Base-by-base conservation (phyloP, 2,329 filamentous ascomycete species). In the Golovinomyces cichoracearum region DNA sequence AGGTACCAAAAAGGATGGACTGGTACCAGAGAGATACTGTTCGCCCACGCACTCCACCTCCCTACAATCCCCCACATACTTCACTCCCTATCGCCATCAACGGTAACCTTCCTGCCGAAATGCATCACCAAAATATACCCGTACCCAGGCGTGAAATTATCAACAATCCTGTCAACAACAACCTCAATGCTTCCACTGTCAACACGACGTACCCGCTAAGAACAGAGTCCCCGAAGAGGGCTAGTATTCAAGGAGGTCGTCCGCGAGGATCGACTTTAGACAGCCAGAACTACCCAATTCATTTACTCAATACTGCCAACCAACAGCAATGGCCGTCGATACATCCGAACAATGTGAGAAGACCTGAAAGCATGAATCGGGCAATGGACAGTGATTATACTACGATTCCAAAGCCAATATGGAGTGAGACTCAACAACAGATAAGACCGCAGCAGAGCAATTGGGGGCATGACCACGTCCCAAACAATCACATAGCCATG, bases 391-490 rank as follows among this genome's bases (percentile, higher is more conserved):
- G 70, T 27, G 59, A 64, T 29, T 73, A 72, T 54, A 74, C 72
- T 57, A 60, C 72, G 26, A 66, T 74, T 53, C 73, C 73, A n/a
- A 72, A 72, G 48, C 69, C 71, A 4, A 75, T 73, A 49, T 69
- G 68, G 58, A 62, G 66, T 49, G 42, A 45, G 5, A 51, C 51
- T 49, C 56, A 56, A 27, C 50, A 53, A 29, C 57, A 57, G 22
- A n/a, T n/a, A n/a, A n/a, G n/a, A n/a, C n/a, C n/a, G n/a, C 64
- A 50, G 63, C 62, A 63, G 48, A 59, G 53, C 44, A 70, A 71
- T 57, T 52, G 53, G 52, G 31, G 51, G 55, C 2, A 26, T 55
- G 10, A 49, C 51, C 9, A 53, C 42, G 38, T 57, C 59, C 17
- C 50, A 54, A 10, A 57, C 57, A 1, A 45, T 47, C 15, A 50